These are phyloP conservation scores for Hypoxylon subgilvum DNA, from an alignment of 495 filamentous ascomycete species.

Conservation along the genomic window DNA sequence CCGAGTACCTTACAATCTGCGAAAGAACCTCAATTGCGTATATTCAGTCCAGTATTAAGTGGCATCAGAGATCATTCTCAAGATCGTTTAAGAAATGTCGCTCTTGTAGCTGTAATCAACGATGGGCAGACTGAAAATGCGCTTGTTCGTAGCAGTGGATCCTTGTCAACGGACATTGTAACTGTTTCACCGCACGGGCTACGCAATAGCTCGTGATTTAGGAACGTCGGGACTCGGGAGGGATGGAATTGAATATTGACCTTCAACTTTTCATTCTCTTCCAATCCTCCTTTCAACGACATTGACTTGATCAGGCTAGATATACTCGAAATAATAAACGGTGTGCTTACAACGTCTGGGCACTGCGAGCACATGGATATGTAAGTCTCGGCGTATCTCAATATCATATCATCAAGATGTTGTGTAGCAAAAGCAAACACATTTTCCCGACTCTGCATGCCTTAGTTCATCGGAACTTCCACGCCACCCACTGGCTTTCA, in stretches of 20 bases:
- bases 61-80: too few relatives aligned
- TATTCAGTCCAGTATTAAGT: too few relatives aligned
- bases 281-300: background rate
- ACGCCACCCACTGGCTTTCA: constrained; percentile 12
- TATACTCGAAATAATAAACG: background rate
- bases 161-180: constrained; percentile 2
- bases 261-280: background rate
- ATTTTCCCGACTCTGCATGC: background rate
- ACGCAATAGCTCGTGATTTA: background rate
- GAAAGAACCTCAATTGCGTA: too few relatives aligned
- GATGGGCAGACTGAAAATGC: too few relatives aligned
- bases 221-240: background rate
- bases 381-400: constrained; percentile 6
- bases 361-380: background rate
- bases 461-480: constrained; percentile 3
- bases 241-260: constrained; percentile 3
- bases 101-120: constrained; percentile 2
- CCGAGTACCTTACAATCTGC: too few relatives aligned
- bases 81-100: too few relatives aligned
- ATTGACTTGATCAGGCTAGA: background rate
- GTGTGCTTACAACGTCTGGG: background rate
- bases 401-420: background rate
- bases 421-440: background rate
- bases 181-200: constrained; percentile 6
- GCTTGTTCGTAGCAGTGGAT: too few relatives aligned